Conservation (phyloP, 1,284 basidiomycete species). For the Limonomyces culmigenus region DNA sequence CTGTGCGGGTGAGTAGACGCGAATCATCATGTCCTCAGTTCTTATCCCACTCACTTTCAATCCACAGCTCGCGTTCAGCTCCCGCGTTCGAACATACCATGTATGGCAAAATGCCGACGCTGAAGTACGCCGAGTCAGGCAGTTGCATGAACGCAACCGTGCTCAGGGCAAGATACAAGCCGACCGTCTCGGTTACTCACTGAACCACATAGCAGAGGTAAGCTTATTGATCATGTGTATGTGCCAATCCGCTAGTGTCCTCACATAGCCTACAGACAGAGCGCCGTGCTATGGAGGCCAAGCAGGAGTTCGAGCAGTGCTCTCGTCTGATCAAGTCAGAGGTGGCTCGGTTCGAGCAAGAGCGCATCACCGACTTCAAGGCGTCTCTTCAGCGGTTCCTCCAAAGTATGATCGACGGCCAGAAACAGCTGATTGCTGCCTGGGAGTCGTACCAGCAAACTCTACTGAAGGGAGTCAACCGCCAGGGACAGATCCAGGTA, state of each 20-base stretch:
- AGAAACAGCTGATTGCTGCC: slow-evolving; percentile 36
- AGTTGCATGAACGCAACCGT: slow-evolving; percentile 68
- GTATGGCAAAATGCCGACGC: slow-evolving; percentile 67
- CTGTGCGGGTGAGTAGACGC: slow-evolving; percentile 62
- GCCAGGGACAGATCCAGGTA: neutral
- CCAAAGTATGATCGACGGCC: slow-evolving; percentile 66
- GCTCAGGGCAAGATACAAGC: slow-evolving; percentile 50
- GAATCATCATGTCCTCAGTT: neutral
- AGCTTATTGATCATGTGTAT: slow-evolving; percentile 8
- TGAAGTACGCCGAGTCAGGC: slow-evolving; percentile 56
- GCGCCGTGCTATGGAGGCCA: slow-evolving; percentile 61
- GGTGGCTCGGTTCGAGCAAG: slow-evolving; percentile 85
- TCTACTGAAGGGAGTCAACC: slow-evolving; percentile 9
- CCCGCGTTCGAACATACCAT: slow-evolving; percentile 72
- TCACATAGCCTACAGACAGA: slow-evolving; percentile 73
- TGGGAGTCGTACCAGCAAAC: slow-evolving; percentile 13
- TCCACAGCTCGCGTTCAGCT: slow-evolving; percentile 66
- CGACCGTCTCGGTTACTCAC: slow-evolving; percentile 48
- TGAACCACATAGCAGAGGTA: slow-evolving; percentile 70
- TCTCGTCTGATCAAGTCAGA: slow-evolving; percentile 82
- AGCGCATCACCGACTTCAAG: slow-evolving; percentile 84
- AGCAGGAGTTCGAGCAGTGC: slow-evolving; percentile 78
- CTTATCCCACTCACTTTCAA: neutral
- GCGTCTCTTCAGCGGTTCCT: slow-evolving; percentile 59
- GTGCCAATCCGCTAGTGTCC: slow-evolving; percentile 1